A percentile compares a stretch with the other conserved stretches of the same genome.
These are phyloP conservation scores for Triticum timopheevii DNA, from an alignment of 176 grass and related monocot species.

Conservation along the genomic window DNA sequence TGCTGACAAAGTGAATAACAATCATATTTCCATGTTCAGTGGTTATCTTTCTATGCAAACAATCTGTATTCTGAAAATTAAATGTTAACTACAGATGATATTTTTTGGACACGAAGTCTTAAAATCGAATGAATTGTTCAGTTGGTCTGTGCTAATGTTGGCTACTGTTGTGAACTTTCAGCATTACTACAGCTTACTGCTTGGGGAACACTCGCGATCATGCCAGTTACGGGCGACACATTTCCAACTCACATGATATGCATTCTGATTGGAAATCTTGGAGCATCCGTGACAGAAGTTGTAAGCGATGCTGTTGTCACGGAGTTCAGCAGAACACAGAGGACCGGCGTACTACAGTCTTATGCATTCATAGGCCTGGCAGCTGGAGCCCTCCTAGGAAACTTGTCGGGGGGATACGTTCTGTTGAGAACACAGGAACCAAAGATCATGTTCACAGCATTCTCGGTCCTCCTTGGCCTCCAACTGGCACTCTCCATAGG, in stretches of 20 bases:
- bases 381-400: constrained; percentile 70
- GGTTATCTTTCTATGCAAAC: not conserved
- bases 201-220: constrained; percentile 71
- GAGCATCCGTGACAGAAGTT: constrained; percentile 84
- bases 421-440: constrained; percentile 69
- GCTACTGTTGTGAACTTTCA: constrained; percentile 34
- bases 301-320: constrained; percentile 80
- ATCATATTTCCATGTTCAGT: not conserved
- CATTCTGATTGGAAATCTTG: constrained; percentile 81
- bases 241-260: constrained; percentile 74
- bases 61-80: not conserved
- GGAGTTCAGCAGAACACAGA: constrained; percentile 64
- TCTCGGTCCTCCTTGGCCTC: constrained; percentile 63
- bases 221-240: constrained; percentile 44
- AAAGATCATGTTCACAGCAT: constrained; percentile 69
- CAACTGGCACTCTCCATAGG: constrained; percentile 66
- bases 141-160: not conserved
- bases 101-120: not conserved
- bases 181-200: constrained; percentile 74
- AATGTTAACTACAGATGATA: not conserved
- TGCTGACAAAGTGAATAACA: not conserved
- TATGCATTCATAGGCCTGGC: constrained; percentile 76
- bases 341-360: constrained; percentile 72
- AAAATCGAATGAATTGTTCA: not conserved
- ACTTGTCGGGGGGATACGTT: constrained; percentile 68